Evolutionary conservation across 1,284 basidiomycete genomes (phyloP), one percentile per base, ranked within the genome.

Genomic region (Coniophora puteana): DNA sequence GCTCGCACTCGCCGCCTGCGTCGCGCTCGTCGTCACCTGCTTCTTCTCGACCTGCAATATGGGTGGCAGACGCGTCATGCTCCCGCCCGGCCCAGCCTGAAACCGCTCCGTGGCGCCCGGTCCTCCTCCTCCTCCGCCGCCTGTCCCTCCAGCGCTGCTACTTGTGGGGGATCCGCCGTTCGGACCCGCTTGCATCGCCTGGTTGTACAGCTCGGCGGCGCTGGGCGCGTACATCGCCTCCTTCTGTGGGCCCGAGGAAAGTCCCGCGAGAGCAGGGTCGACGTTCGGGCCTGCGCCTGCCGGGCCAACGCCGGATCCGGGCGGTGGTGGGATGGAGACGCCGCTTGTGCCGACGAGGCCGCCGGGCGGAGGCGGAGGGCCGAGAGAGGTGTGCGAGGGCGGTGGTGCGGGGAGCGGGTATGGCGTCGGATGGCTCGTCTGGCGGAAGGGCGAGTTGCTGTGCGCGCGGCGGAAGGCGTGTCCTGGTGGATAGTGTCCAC

Each of bases 11-110:
- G 93, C 93, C 4, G 89, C 78, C 62, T 95, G 91, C 1, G 93
- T 96, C n/a, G 93, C 93, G 33, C 85, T 84, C 23, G 91, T 94
- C 24, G 93, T 96, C 29, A 96, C 93, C 63, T 92, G 89, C 68
- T 89, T 83, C 64, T 90, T 91, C 66, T 93, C 88, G 34, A 93
- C 87, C 60, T 89, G 87, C 27, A 88, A 65, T 55, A 90, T 89
- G 38, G 85, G 88, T 26, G 87, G 88, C 5, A 90, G 68, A 36
- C 86, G 76, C 3, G 83, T 78, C 5, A 84, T 72, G 0, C 72
- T 68, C 33, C 63, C 66, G 18, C 76, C 65, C 36, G 26, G 10
- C 10, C 26, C n/a, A 28, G 26, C 10, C 10, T 28, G n/a, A n/a
- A n/a, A n/a, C n/a, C 26, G n/a, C n/a, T 10, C 10, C n/a, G 10